Evolutionary conservation across 768 basidiomycete genomes (phyloP).

Genomic region (Crucibulum laeve): DNA sequence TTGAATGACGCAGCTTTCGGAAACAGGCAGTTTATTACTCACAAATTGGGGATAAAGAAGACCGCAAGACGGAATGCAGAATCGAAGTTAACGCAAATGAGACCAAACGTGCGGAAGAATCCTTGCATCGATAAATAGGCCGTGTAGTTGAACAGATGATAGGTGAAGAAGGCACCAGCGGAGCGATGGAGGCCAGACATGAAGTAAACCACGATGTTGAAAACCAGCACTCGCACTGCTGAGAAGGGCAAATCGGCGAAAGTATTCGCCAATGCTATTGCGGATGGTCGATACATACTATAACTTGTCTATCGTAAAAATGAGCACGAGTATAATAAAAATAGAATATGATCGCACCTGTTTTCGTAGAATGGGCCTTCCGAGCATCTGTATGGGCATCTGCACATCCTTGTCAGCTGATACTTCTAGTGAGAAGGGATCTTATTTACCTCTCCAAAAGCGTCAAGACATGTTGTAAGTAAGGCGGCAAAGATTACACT

Average conservation of each 20-base stretch:
- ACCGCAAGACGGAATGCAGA: slow-evolving; percentile 46
- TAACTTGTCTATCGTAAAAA: slow-evolving; percentile 39
- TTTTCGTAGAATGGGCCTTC: slow-evolving; percentile 71
- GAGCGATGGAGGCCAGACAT: slow-evolving; percentile 47
- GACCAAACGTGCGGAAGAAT: slow-evolving; percentile 76
- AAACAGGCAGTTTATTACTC: slow-evolving; percentile 14
- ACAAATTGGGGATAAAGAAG: slow-evolving; percentile 76
- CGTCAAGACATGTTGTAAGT: slow-evolving; percentile 65
- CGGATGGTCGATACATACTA: slow-evolving; percentile 64
- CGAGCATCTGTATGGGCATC: slow-evolving; percentile 76
- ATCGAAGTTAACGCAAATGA: slow-evolving; percentile 42
- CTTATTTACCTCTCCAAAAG: slow-evolving; percentile 59
- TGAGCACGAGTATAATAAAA: neutral
- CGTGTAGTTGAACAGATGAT: slow-evolving; percentile 61
- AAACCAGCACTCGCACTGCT: slow-evolving; percentile 50
- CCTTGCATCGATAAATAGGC: slow-evolving; percentile 75
- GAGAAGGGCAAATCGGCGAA: slow-evolving; percentile 70
- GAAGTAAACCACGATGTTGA: slow-evolving; percentile 67
- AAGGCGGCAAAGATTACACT: slow-evolving; percentile 70
- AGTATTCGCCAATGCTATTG: slow-evolving; percentile 62
- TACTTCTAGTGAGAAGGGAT: neutral
- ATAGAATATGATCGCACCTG: slow-evolving; percentile 30
- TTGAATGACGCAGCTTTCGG: neutral
- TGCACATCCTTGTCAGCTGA: slow-evolving; percentile 37
- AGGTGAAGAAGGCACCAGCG: slow-evolving; percentile 45